phyloP scores from a whole-genome alignment of 768 basidiomycete species.

The Baorangia bicolor region DNA sequence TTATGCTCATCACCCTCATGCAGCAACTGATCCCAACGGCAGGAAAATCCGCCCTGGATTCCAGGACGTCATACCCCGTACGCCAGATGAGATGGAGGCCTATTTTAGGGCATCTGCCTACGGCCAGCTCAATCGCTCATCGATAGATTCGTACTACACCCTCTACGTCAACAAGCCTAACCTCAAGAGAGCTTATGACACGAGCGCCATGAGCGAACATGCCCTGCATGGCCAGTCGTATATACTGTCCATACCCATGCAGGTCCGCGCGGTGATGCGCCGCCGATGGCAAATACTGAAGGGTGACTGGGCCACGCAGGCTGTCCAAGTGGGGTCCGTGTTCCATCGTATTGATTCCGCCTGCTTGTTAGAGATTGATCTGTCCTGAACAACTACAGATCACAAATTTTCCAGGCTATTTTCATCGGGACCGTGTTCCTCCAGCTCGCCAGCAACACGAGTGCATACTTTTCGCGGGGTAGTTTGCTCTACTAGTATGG shows the following conservation, averaged over 20 bases:
- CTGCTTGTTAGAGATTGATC: background rate
- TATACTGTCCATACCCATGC: constrained; percentile 44
- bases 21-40: constrained; percentile 58
- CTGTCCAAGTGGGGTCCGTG: constrained; percentile 36
- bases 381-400: constrained; percentile 32
- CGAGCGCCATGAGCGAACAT: constrained; percentile 51
- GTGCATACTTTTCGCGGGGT: constrained; percentile 52
- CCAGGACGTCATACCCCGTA: constrained; percentile 44
- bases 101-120: constrained; percentile 43
- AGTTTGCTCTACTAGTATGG: constrained; percentile 75
- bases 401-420: constrained; percentile 24
- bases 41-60: constrained; percentile 49
- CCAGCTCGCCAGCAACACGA: constrained; percentile 35
- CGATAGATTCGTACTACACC: constrained; percentile 44
- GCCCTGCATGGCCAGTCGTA: constrained; percentile 47
- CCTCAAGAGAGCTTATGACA: constrained; percentile 41
- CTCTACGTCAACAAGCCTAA: constrained; percentile 47
- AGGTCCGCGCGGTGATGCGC: constrained; percentile 43
- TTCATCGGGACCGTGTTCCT: constrained; percentile 42
- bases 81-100: constrained; percentile 56
- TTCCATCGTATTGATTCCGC: constrained; percentile 10
- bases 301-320: constrained; percentile 38
- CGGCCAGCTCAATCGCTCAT: constrained; percentile 42
- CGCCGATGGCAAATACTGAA: constrained; percentile 46
- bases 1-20: background rate